Evolutionary conservation across 2,329 filamentous ascomycete genomes (phyloP).

Genomic region (Dryadomyces quercivorus): DNA sequence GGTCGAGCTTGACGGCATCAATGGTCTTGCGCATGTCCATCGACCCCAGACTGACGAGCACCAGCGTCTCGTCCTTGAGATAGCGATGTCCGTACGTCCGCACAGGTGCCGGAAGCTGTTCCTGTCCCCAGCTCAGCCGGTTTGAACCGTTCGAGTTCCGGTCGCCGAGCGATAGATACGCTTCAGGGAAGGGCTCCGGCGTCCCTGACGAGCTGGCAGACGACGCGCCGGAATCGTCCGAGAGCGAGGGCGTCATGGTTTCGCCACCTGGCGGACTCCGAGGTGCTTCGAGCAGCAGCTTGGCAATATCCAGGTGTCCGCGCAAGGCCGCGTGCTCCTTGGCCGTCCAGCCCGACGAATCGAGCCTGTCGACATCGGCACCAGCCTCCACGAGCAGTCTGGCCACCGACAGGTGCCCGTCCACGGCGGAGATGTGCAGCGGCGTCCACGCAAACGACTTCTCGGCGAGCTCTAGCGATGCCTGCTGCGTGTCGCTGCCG

Average conservation of each 20-base stretch:
- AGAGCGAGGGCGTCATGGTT: constrained; percentile 11
- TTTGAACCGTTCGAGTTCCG: constrained; percentile 39
- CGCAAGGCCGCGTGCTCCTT: constrained; percentile 85
- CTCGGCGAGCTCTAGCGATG: constrained; percentile 52
- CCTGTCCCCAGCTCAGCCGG: constrained; percentile 28
- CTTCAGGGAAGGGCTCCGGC: constrained; percentile 22
- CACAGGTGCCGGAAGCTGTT: constrained; percentile 49
- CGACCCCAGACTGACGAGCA: constrained; percentile 83
- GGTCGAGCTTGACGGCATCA: constrained; percentile 74
- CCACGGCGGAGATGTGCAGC: constrained; percentile 84
- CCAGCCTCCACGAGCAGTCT: constrained; percentile 67
- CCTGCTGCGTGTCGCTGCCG: constrained; percentile 54
- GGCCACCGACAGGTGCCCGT: constrained; percentile 66
- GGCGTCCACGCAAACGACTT: constrained; percentile 88
- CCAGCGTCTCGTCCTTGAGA: constrained; percentile 74
- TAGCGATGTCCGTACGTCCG: constrained; percentile 97
- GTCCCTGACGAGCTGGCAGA: not conserved
- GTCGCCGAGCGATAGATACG: constrained; percentile 46
- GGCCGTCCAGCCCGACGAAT: constrained; percentile 88
- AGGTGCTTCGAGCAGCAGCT: constrained; percentile 48
- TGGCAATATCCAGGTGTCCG: constrained; percentile 74
- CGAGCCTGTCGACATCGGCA: constrained; percentile 59
- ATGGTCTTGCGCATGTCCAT: constrained; percentile 84
- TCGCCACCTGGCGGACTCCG: constrained; percentile 15
- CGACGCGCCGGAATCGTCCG: constrained; percentile 6